Conservation (phyloP, 179 eudicot species). For the Silene coronaria region DNA sequence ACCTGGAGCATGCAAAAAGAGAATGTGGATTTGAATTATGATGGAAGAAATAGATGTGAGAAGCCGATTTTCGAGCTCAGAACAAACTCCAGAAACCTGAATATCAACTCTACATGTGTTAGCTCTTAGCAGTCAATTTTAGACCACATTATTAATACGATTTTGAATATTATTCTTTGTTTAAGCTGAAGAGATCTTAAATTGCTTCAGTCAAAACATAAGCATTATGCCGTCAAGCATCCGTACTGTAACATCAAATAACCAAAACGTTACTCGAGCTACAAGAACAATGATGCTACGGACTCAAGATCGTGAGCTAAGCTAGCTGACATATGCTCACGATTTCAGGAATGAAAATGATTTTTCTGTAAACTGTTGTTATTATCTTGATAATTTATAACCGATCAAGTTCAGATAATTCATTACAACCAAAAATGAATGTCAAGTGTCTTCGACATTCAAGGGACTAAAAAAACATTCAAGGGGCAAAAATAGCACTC, state of each 20-base stretch:
- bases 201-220: too few relatives aligned
- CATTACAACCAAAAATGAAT: conserved; percentile 1
- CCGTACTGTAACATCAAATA: too few relatives aligned
- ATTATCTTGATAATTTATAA: background rate
- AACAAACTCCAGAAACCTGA: conserved; percentile 26
- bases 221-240: too few relatives aligned
- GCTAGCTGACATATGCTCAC: background rate
- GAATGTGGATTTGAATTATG: conserved; percentile 11
- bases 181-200: too few relatives aligned
- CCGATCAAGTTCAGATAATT: background rate
- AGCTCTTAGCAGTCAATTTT: conserved; percentile 11
- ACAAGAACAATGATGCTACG: too few relatives aligned
- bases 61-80: conserved; percentile 40
- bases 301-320: too few relatives aligned
- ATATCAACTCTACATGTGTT: conserved; percentile 29
- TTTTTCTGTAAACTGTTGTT: background rate
- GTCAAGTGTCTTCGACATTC: background rate
- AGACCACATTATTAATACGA: background rate
- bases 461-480: too few relatives aligned
- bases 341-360: background rate
- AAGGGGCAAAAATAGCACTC: conserved; percentile 10
- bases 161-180: background rate
- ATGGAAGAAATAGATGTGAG: conserved; percentile 31
- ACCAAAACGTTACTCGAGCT: too few relatives aligned
- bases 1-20: conserved; percentile 23